phyloP scores from a whole-genome alignment of 176 grass and related monocot genomes.

The Aechmea fasciata region DNA sequence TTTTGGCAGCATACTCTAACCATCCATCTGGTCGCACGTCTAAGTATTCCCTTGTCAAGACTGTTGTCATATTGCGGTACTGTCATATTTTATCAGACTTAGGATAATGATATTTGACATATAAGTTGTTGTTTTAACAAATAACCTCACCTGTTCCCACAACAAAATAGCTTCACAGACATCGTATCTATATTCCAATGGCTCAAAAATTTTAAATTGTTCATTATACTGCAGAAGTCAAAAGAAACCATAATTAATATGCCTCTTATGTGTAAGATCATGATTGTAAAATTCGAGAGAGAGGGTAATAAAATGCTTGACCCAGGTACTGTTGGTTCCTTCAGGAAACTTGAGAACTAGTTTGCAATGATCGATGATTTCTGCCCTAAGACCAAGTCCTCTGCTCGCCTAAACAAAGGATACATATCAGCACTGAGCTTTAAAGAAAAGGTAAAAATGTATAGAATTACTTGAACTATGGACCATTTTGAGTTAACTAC shows the following conservation, averaged over 20 bases:
- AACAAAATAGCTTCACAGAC: slow-evolving; percentile 73
- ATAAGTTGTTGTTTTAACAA: slow-evolving; percentile 15
- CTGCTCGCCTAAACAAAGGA: slow-evolving; percentile 58
- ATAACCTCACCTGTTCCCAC: slow-evolving; percentile 75
- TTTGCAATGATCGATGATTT: slow-evolving; percentile 75
- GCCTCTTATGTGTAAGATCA: not conserved
- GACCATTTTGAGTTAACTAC: no score
- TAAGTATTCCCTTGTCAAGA: slow-evolving; percentile 96
- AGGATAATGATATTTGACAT: slow-evolving; percentile 13
- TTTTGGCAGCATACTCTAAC: slow-evolving; percentile 86
- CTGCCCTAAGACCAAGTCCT: slow-evolving; percentile 77
- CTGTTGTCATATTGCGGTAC: slow-evolving; percentile 95
- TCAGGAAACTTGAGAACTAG: slow-evolving; percentile 70
- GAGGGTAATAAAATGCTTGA: slow-evolving; percentile 19
- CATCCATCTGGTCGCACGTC: slow-evolving; percentile 92
- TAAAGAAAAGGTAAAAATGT: not conserved
- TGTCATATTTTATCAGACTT: slow-evolving; percentile 28
- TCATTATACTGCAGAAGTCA: slow-evolving; percentile 57
- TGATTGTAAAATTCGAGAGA: slow-evolving; percentile 16
- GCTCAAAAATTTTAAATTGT: slow-evolving; percentile 92
- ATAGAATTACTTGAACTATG: no score
- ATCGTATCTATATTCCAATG: slow-evolving; percentile 68
- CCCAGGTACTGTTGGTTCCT: slow-evolving; percentile 90
- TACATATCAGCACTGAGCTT: slow-evolving; percentile 11
- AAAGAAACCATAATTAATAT: slow-evolving; percentile 3